Base-by-base conservation (phyloP, 495 filamentous ascomycete genomes). In the Neurospora sp. region DNA sequence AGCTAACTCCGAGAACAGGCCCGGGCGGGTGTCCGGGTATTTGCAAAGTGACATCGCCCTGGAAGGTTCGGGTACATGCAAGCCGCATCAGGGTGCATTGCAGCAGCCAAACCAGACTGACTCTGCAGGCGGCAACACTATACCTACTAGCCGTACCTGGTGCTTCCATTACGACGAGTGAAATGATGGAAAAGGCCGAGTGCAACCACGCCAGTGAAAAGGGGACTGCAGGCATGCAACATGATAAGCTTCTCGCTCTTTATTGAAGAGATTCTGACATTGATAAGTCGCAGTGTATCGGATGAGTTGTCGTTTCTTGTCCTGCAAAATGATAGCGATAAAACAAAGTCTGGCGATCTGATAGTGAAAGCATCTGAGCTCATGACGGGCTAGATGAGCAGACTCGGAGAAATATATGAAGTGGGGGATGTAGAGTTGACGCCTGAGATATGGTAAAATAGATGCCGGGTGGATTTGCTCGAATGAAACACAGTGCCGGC, bases 171-270 rank as follows among this genome's bases (percentile, higher is more conserved):
- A 69, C 69, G n/a, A 37, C 69, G 37, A 43, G 66, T 28, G 17
- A 24, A 70, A 17, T 73, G 40, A 40, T 48, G 6, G 31, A 43
- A 43, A 69, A 36, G 40, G 54, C 28, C 72, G 59, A 69, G 21
- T 71, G 66, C 34, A 15, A 70, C 42, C 54, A 38, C 71, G 69
- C 72, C 24, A 36, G 43, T 15, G 42, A 28, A 70, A 37, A 15
- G 40, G 24, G 43, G 42, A 37, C 28, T 36, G 72, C 19, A 71
- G 24, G 69, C 40, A 74, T 75, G 75, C 75, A 78, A 54, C 71
- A 69, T 48, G 77, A 79, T 78, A 79, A 79, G 77, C 73, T 70
- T 78, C 76, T 79, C 71, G 76, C 71, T 74, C 70, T 62, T 66
- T 39, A 77, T 78, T 76, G 76, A 45, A 37, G 34, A 45, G 36